These are phyloP conservation scores for Rhynchospora pubera DNA, from an alignment of 176 grass and related monocot species.

Conservation along the genomic window DNA sequence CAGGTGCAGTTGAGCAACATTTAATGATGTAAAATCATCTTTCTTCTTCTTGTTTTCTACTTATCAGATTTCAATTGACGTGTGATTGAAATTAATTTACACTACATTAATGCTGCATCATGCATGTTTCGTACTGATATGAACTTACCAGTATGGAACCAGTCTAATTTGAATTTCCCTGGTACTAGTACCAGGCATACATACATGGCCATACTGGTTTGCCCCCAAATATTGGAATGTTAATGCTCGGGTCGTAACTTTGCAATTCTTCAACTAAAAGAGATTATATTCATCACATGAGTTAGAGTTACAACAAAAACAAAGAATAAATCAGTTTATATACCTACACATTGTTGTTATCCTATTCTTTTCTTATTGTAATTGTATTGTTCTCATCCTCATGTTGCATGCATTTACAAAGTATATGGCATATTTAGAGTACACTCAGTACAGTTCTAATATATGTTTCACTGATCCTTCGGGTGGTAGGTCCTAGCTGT, in stretches of 20 bases:
- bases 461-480: too few species aligned
- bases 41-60: not conserved
- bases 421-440: too few species aligned
- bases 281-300: not conserved
- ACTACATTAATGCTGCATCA: not conserved
- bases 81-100: not conserved
- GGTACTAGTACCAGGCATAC: not conserved
- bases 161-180: not conserved
- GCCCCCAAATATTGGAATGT: not conserved
- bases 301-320: not conserved
- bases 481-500: too few species aligned
- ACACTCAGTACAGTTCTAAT: too few species aligned
- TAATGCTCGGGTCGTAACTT: too few species aligned
- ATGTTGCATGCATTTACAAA: not conserved
- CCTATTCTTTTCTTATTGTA: too few species aligned
- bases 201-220: not conserved
- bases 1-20: not conserved
- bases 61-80: not conserved
- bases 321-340: not conserved
- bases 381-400: not conserved
- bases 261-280: not conserved
- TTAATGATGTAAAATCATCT: not conserved
- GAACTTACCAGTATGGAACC: not conserved
- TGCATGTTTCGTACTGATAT: not conserved
- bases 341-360: not conserved